These are phyloP conservation scores for Fusarium sp. DNA, from an alignment of 2,329 filamentous ascomycete genomes.

Conservation along the genomic window DNA sequence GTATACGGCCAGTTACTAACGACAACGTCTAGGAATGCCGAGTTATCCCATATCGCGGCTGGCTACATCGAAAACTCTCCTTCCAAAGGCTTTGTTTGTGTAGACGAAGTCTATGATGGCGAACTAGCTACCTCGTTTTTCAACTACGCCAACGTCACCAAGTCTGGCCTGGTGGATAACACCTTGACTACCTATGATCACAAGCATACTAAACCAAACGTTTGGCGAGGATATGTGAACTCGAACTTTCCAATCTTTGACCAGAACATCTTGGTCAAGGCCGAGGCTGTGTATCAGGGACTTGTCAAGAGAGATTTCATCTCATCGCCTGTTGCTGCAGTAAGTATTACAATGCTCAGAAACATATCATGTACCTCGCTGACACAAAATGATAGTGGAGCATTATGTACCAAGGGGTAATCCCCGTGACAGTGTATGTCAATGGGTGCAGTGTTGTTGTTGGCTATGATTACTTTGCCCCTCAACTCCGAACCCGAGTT, in stretches of 20 bases:
- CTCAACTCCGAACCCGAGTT: constrained; percentile 47
- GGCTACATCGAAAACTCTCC: constrained; percentile 56
- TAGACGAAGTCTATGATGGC: constrained; percentile 50
- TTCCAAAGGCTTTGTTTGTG: constrained; percentile 48
- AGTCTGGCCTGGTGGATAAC: constrained; percentile 55
- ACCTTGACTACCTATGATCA: constrained; percentile 48
- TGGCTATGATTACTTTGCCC: constrained; percentile 55
- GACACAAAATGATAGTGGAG: constrained; percentile 49
- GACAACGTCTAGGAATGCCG: constrained; percentile 49
- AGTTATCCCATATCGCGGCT: constrained; percentile 56
- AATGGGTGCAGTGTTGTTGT: constrained; percentile 52
- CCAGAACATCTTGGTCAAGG: constrained; percentile 47
- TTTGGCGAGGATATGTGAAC: constrained; percentile 55
- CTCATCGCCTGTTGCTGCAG: constrained; percentile 42
- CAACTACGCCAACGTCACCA: constrained; percentile 54
- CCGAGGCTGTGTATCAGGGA: constrained; percentile 46
- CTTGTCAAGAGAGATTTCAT: constrained; percentile 42
- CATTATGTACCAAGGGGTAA: constrained; percentile 53
- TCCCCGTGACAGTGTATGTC: constrained; percentile 55
- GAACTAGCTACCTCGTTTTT: constrained; percentile 51
- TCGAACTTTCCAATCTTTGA: constrained; percentile 55
- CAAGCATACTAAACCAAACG: constrained; percentile 28
- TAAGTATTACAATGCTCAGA: not conserved
- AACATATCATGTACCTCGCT: not conserved
- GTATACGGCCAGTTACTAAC: not conserved